phyloP scores from a whole-genome alignment of 2,329 filamentous ascomycete species.

The Amauroascus niger region DNA sequence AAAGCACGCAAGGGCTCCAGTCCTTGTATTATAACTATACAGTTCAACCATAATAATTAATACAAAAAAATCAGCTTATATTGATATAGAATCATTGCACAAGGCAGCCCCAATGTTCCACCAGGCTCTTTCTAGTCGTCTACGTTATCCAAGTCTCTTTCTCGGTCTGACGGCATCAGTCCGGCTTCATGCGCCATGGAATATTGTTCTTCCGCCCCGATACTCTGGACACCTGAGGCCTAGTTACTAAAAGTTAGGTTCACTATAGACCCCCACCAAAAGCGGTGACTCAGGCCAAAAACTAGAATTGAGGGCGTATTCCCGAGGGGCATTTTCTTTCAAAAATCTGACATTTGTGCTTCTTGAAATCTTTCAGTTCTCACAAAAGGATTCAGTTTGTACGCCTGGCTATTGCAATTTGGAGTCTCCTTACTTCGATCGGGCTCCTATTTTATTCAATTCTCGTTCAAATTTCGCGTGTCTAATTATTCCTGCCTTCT shows the following conservation, averaged over 20 bases:
- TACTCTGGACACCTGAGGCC: too few species aligned
- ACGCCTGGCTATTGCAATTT: not conserved
- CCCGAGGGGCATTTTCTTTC: not conserved
- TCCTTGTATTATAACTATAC: not conserved
- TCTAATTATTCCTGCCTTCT: not conserved
- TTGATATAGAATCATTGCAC: too few species aligned
- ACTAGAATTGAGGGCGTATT: not conserved
- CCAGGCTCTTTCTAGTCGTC: too few species aligned
- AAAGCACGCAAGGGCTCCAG: not conserved
- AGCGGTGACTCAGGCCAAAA: not conserved
- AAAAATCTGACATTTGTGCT: not conserved
- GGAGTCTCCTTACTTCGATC: not conserved
- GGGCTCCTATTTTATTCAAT: not conserved
- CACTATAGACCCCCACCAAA: not conserved
- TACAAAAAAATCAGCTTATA: too few species aligned
- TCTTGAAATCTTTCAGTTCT: not conserved
- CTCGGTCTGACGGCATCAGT: too few species aligned
- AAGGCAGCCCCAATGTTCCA: too few species aligned
- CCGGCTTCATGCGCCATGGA: too few species aligned
- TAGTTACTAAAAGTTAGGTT: too few species aligned
- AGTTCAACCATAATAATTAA: too few species aligned
- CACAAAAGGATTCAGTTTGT: not conserved
- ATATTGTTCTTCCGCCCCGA: not conserved
- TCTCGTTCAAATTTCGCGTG: not conserved
- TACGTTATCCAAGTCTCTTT: too few species aligned